Evolutionary conservation across 495 filamentous ascomycete species (phyloP).

Genomic region (Penicillium daleae): DNA sequence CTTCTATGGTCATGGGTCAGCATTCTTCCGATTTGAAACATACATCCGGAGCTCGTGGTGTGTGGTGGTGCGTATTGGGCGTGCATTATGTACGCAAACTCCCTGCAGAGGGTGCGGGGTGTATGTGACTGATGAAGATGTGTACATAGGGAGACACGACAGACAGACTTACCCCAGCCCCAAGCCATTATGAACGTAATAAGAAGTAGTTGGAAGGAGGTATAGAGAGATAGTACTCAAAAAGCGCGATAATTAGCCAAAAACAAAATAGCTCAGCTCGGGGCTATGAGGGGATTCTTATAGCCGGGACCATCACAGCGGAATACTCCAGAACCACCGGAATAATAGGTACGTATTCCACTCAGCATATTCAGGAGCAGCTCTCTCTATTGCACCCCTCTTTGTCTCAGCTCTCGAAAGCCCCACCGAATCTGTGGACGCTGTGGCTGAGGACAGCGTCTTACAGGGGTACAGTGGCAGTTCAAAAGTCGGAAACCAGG

Average conservation of each 20-base stretch:
- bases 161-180: slow-evolving; percentile 40
- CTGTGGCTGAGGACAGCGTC: slow-evolving; percentile 22
- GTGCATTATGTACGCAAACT: not conserved
- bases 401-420: slow-evolving; percentile 24
- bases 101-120: not conserved
- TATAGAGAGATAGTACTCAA: slow-evolving; percentile 11
- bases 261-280: not conserved
- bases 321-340: slow-evolving; percentile 29
- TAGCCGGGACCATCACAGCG: slow-evolving; percentile 16
- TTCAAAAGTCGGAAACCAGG: too few species aligned
- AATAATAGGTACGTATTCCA: slow-evolving; percentile 21
- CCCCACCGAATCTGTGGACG: slow-evolving; percentile 20
- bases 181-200: slow-evolving; percentile 38
- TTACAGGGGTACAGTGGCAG: slow-evolving; percentile 2
- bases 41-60: not conserved
- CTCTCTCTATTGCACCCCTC: slow-evolving; percentile 8
- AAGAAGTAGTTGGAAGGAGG: slow-evolving; percentile 12
- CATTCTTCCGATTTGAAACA: slow-evolving; percentile 11
- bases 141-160: not conserved
- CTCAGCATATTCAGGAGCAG: slow-evolving; percentile 9
- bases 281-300: slow-evolving; percentile 24
- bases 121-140: not conserved
- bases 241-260: slow-evolving; percentile 14
- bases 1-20: slow-evolving; percentile 31
- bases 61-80: not conserved